Percentiles rank a stretch among this genome's conserved stretches.
Evolutionary conservation across 192 early-diverging fungal genomes (phyloP).

Genomic region (Mortierella alpina): DNA sequence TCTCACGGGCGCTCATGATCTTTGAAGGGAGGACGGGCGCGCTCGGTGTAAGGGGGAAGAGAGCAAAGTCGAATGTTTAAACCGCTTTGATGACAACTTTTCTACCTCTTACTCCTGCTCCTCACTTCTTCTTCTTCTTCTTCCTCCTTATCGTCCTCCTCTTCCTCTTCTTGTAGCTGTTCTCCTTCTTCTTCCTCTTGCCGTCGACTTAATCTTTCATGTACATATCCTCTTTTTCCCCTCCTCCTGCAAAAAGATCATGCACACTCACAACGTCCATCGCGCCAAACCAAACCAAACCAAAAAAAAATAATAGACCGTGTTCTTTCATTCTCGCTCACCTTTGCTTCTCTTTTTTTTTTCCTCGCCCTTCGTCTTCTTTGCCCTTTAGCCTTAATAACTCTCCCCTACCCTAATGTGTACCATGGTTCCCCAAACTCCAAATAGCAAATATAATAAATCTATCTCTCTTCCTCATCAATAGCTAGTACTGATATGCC

Average conservation of each 20-base stretch:
- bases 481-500: neutral
- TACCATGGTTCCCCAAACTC: neutral
- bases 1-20: conserved; percentile 18
- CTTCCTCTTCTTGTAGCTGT: neutral
- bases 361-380: neutral
- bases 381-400: neutral
- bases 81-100: neutral
- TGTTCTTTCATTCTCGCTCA: neutral
- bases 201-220: neutral
- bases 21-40: neutral
- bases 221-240: neutral
- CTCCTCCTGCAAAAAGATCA: neutral
- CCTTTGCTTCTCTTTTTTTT: neutral
- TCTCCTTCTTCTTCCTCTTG: neutral
- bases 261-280: conserved; percentile 1
- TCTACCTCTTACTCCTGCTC: neutral
- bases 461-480: too few relatives aligned
- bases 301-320: neutral
- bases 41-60: too few relatives aligned
- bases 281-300: neutral
- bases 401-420: neutral
- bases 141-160: conserved; percentile 12
- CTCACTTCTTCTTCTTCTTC: neutral
- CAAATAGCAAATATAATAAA: too few relatives aligned
- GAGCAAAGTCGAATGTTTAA: too few relatives aligned